Evolutionary conservation across 441 rosid species (phyloP), one percentile per base, ranked within the genome.

Genomic region (Biscutella auriculata): DNA sequence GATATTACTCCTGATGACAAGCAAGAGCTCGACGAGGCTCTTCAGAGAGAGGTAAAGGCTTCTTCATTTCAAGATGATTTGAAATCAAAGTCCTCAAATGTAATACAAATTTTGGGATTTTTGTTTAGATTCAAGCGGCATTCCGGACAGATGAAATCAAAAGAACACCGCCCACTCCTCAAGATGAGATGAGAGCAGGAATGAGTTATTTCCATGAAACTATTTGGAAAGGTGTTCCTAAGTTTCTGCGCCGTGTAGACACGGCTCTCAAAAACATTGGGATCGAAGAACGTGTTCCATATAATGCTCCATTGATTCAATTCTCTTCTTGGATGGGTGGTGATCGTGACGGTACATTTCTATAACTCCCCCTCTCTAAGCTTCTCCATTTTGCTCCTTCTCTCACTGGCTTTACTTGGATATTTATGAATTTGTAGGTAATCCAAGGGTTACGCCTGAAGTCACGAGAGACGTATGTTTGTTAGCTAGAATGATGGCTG

Each of bases 301-400:
- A 90, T 42, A 90, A 90, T 70, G 97, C 96, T 9, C 97, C 97
- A 6, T 76, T 90, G 14, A 91, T 91, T 70, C 98, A 91, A 13
- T 91, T 91, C 66, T 91, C 98, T 57, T 91, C 98, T 19, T 91
- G 96, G 98, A 91, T 91, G 98, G 98, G 98, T 27, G 98, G 98
- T 26, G 98, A 91, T 69, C 98, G 98, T 69, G 96, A 91, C 58
- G 98, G 98, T 86, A 73, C 26, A 66, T 40, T 46, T 54, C 46
- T 42, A 37, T 14, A 29, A 36, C 8, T 7, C 44, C 34, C 8
- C 56, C 33, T 6, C 9, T 14, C 5, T 1, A 11, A 33, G 19
- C 23, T 43, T 7, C 44, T n/a, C 4, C 27, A n/a, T 37, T 16
- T 23, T 0, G 13, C 6, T 14, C n/a, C 9, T 15, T 34, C 29